These are phyloP conservation scores for Nakazawaea sp. DNA, from an alignment of 805 yeast species.

Conservation along the genomic window DNA sequence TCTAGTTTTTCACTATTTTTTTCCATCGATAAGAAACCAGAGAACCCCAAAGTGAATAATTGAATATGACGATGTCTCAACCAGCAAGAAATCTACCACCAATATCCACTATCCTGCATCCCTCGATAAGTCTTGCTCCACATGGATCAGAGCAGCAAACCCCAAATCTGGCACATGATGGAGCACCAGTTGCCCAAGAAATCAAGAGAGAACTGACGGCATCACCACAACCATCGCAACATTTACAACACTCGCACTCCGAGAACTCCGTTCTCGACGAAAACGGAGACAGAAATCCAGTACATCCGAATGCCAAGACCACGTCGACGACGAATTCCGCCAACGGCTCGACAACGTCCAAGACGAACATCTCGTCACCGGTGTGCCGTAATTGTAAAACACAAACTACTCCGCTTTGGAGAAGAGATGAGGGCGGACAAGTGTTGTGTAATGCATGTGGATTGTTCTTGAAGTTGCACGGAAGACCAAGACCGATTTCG, in stretches of 20 bases:
- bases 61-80: constrained; percentile 5
- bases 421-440: constrained; percentile 87
- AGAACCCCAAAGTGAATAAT: too few relatives aligned
- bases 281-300: constrained; percentile 21
- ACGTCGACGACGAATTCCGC: constrained; percentile 45
- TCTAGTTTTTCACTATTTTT: too few relatives aligned
- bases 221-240: background rate
- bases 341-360: constrained; percentile 60
- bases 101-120: constrained; percentile 8
- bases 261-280: constrained; percentile 11
- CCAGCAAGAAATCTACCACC: constrained; percentile 8
- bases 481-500: constrained; percentile 87
- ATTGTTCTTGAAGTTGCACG: constrained; percentile 79
- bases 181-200: too few relatives aligned
- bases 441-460: constrained; percentile 96
- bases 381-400: constrained; percentile 88
- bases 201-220: too few relatives aligned
- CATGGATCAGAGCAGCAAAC: background rate
- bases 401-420: constrained; percentile 91
- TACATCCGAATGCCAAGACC: constrained; percentile 59
- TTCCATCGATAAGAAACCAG: too few relatives aligned
- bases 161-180: background rate
- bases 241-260: constrained; percentile 4
- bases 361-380: constrained; percentile 56
- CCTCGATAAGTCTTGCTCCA: background rate